Percentiles rank a stretch among this genome's conserved stretches.
Conservation (phyloP, 2,329 filamentous ascomycete genomes). For the Pseudonectria buxi region DNA sequence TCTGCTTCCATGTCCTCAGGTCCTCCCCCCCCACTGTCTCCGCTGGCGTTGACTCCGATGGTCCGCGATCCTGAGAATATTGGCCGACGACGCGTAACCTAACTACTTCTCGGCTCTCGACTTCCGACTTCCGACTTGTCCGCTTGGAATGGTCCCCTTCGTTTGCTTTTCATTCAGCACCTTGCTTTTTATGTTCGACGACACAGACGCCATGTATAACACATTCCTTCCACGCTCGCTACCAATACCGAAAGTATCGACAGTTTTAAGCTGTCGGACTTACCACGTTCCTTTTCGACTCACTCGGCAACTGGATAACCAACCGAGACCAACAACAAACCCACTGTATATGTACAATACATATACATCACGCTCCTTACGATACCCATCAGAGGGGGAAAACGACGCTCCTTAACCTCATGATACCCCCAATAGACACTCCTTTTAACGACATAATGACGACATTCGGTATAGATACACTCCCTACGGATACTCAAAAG, state of each 20-base stretch:
- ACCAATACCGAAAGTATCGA: conserved; percentile 11
- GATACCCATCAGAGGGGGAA: conserved; percentile 18
- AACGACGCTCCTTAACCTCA: conserved; percentile 24
- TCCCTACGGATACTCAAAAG: conserved; percentile 37
- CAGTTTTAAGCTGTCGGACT: background rate
- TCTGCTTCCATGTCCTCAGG: conserved; percentile 29
- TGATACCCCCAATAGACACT: conserved; percentile 31
- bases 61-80: conserved; percentile 26
- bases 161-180: conserved; percentile 12
- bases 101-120: conserved; percentile 18
- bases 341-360: conserved; percentile 25
- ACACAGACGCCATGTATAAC: conserved; percentile 30
- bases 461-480: conserved; percentile 35
- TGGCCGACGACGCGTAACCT: conserved; percentile 28
- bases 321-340: too few species aligned
- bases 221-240: conserved; percentile 33
- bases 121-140: conserved; percentile 7
- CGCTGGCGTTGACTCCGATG: conserved; percentile 27
- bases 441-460: conserved; percentile 32
- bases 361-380: conserved; percentile 27
- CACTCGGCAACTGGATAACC: background rate
- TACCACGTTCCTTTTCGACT: conserved; percentile 20
- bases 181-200: conserved; percentile 20
- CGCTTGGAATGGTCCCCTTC: conserved; percentile 11
- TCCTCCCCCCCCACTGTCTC: conserved; percentile 27